Base-by-base conservation (phyloP, 768 basidiomycete species). In the Gyrodon lividus region DNA sequence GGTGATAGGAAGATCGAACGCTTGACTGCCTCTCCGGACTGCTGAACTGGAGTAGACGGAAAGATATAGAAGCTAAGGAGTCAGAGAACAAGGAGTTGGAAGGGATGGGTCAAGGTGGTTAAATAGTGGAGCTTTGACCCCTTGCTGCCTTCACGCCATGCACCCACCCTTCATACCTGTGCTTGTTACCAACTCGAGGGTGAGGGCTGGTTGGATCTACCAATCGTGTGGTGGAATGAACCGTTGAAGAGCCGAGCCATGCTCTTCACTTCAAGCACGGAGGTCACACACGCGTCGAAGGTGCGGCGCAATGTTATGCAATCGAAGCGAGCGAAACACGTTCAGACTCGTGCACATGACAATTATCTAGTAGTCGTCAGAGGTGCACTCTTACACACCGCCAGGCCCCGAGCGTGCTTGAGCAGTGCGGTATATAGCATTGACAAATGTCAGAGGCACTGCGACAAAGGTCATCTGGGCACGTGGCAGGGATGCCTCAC, bases 71-170 rank as follows among this genome's bases (percentile, higher is more conserved):
- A 37, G 62, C 56, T 46, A 69, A 59, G 50, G 61, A 61, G 71
- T 73, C 68, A 63, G 70, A 68, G 55, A 74, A 59, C 50, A 71
- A 67, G 53, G 72, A 67, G 54, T 63, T 63, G 58, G 70, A 71
- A 67, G 70, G 68, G 66, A 74, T 71, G 63, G 54, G 22, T 53
- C 34, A 50, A 50, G 45, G 47, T 58, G 43, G 51, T 59, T 64
- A 65, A 59, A 67, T 59, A 60, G 59, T 56, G 59, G 64, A 59
- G 73, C 71, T 70, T 74, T 72, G 72, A 72, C 65, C 60, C 59
- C 61, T 54, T 59, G 55, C 70, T 70, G 75, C 68, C 70, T 69
- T 72, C 69, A 69, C 59, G 68, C 68, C 75, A 78, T 71, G 77
- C 72, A 62, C 64, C 46, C 51, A 62, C 64, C 46, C 51, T 40